Evolutionary conservation across 257 asterid genomes (phyloP), one percentile per base, ranked within the genome.

Genomic region (Rhazya stricta): DNA sequence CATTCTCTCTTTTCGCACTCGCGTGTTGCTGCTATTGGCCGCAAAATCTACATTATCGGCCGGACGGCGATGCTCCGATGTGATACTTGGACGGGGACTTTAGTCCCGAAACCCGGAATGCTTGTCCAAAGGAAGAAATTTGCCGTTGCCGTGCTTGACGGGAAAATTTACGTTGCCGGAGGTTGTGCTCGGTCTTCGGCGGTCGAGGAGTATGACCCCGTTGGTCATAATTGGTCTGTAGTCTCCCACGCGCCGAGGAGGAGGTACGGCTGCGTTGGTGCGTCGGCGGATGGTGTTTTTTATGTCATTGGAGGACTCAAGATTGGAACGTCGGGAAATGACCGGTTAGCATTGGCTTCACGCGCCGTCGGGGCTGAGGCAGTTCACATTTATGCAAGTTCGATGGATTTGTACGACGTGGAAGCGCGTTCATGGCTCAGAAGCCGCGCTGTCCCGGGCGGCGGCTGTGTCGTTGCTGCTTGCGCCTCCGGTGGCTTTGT

Each of bases 401-500:
- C 96, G 0, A 91, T 93, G 96, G 98, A 93, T 46, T 69, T 90
- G 4, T 91, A 87, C 80, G 96, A 93, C 79, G 94, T 83, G 41
- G 87, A 69, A 67, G 71, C 89, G 77, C 80, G 95, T 50, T 81
- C 36, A 4, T 93, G 98, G 98, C 83, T 93, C 67, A 80, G 89
- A 58, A 84, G 91, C 81, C 84, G 96, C 0, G 54, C 90, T 0
- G 94, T 93, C 6, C 97, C 97, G 10, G 91, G 87, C 37, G 97
- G 97, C 5, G 97, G 97, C 9, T 91, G 96, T 53, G 91, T 91
- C 79, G 96, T 91, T 85, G 98, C 98, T 62, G 96, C 96, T 3
- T 88, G 92, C 70, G 85, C 92, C 9, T 84, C 85, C 12, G 74
- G 60, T 48, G 92, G 89, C 6, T n/a, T 77, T 30, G 74, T 91